Conservation (phyloP, 2,329 filamentous ascomycete genomes). For the Talaromyces sp. region DNA sequence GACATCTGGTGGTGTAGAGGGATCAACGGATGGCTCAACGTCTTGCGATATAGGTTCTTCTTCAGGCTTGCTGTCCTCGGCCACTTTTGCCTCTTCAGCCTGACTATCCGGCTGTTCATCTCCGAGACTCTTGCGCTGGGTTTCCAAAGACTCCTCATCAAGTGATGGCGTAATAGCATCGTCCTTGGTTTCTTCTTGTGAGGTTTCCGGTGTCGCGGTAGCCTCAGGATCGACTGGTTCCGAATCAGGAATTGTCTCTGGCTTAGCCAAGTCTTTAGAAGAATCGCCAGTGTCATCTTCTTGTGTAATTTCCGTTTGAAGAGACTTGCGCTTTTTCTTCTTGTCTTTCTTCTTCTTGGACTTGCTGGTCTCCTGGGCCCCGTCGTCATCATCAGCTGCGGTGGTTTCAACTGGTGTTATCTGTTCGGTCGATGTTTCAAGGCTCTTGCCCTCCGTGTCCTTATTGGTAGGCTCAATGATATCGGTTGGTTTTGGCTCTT, state of each 20-base stretch:
- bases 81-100: constrained; percentile 22
- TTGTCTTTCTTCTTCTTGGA: constrained; percentile 31
- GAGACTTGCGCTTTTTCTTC: constrained; percentile 27
- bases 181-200: neutral
- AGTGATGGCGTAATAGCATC: neutral
- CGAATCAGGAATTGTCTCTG: neutral
- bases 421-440: neutral
- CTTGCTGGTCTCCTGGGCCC: constrained; percentile 9
- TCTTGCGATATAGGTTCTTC: constrained; percentile 5
- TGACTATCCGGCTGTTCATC: neutral
- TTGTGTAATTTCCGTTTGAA: constrained; percentile 1
- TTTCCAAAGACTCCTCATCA: neutral
- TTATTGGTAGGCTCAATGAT: neutral
- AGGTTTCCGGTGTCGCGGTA: neutral
- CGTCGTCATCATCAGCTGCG: neutral
- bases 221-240: neutral
- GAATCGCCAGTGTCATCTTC: neutral
- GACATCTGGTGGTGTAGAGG: neutral
- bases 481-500: neutral
- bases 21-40: neutral
- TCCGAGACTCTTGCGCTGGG: neutral
- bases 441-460: neutral
- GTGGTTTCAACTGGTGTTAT: neutral
- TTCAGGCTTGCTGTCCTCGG: constrained; percentile 33
- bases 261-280: neutral